These are phyloP conservation scores for Alternaria viburni DNA, from an alignment of 2,329 filamentous ascomycete species.

Conservation along the genomic window DNA sequence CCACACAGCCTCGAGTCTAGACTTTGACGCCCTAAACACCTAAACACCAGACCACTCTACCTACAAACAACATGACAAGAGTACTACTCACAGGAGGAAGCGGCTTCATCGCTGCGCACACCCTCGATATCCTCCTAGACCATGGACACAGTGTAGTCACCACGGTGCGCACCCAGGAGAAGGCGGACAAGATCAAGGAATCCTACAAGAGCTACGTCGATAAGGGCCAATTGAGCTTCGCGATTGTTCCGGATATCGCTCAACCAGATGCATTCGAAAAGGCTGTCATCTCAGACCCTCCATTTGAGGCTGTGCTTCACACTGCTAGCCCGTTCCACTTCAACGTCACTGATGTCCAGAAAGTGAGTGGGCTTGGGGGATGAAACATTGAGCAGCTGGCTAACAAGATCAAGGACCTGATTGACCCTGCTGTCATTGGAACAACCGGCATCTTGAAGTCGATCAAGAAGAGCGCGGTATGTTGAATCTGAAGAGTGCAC, in stretches of 20 bases:
- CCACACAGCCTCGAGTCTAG: background rate
- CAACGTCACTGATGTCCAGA: slow-evolving; percentile 74
- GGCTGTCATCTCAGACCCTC: slow-evolving; percentile 65
- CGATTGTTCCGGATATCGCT: slow-evolving; percentile 75
- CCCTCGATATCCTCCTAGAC: slow-evolving; percentile 65
- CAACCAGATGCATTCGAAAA: slow-evolving; percentile 70
- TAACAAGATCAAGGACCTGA: slow-evolving; percentile 49
- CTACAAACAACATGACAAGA: slow-evolving; percentile 41
- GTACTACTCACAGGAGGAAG: slow-evolving; percentile 59
- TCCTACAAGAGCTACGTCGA: slow-evolving; percentile 57
- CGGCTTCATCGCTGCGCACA: slow-evolving; percentile 71
- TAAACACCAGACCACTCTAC: background rate
- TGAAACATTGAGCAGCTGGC: background rate
- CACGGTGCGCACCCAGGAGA: slow-evolving; percentile 66
- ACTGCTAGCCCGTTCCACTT: slow-evolving; percentile 69
- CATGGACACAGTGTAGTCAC: slow-evolving; percentile 66
- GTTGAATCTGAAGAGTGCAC: background rate
- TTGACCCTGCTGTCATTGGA: slow-evolving; percentile 68
- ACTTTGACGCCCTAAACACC: background rate
- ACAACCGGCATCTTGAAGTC: slow-evolving; percentile 68
- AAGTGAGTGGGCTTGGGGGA: slow-evolving; percentile 44
- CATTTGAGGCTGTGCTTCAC: slow-evolving; percentile 70
- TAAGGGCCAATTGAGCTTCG: slow-evolving; percentile 66
- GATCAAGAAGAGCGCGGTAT: slow-evolving; percentile 49
- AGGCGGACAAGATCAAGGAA: slow-evolving; percentile 65